Evolutionary conservation across 1,139 yeast genomes (phyloP), one percentile per base, ranked within the genome.

Genomic region (Saccharomyces pastorianus): DNA sequence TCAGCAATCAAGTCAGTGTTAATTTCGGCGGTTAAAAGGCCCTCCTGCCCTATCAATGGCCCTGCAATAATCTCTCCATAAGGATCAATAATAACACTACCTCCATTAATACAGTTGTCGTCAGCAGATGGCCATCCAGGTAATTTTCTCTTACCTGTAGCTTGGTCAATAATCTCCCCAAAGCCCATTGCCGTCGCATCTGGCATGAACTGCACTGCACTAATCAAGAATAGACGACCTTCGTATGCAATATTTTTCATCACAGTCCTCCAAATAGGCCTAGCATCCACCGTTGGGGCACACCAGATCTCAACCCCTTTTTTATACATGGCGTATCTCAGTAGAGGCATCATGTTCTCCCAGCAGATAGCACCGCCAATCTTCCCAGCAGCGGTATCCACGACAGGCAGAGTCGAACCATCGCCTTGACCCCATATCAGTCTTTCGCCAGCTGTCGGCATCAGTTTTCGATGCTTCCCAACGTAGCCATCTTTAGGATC

Each of bases 251-350:
- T 67, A 26, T 73, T 72, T 55, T 65, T 66, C 64, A 72, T 71
- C 11, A 70, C 66, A 2, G 71, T 62, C 55, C 66, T 62, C 75
- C 75, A 72, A 27, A 70, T 68, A 20, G 68, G 71, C 46, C 75
- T 61, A 53, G 69, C 71, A 53, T 72, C 75, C n/a, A 72, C 75
- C 7, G 75, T 71, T n/a, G 77, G 77, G 2, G 77, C 76, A 48
- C 69, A 68, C 66, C 71, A 73, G 25, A 74, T 61, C 50, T 69
- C 68, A 13, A 73, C 56, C 13, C 73, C 73, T 55, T 74, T 72
- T n/a, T 74, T 68, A 55, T 73, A 73, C 64, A 72, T 69, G 0
- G 76, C 70, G 28, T 69, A 64, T 59, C 76, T 67, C 53, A 68
- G 61, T 20, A 67, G n/a, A 3, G 44, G 44, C 44, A 38, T 38